Evolutionary conservation across 2,329 filamentous ascomycete species (phyloP).

Genomic region (Fusarium anguioides): DNA sequence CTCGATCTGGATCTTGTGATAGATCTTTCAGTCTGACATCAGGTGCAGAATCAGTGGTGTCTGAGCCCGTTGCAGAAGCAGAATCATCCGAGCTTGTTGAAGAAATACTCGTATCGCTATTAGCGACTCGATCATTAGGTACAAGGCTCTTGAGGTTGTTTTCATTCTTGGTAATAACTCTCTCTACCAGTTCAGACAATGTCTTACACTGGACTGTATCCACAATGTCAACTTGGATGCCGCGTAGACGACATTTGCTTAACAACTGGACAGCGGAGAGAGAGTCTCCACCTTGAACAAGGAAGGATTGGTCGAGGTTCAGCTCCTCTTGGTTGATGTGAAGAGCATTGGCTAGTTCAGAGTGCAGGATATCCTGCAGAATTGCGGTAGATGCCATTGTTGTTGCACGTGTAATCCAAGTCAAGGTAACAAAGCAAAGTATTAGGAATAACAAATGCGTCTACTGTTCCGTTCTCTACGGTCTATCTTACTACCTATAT

Average conservation of each 20-base stretch:
- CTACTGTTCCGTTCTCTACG: neutral
- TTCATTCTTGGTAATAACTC: neutral
- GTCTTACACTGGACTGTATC: constrained; percentile 6
- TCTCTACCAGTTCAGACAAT: neutral
- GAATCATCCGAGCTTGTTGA: neutral
- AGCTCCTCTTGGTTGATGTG: neutral
- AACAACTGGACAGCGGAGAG: neutral
- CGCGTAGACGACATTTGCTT: neutral
- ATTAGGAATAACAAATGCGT: neutral
- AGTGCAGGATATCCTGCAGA: neutral
- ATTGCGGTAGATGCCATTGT: neutral
- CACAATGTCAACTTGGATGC: neutral
- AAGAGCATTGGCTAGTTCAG: neutral
- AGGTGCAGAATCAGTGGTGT: neutral
- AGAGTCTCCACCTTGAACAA: neutral
- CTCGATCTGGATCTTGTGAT: neutral
- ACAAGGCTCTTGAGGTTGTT: neutral
- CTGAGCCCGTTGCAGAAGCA: neutral
- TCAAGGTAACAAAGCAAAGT: neutral
- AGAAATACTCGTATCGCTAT: neutral
- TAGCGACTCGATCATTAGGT: neutral
- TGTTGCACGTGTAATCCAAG: neutral
- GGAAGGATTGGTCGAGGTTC: neutral
- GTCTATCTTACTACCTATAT: neutral
- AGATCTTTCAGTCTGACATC: neutral